phyloP scores from a whole-genome alignment of 1,284 basidiomycete genomes.

The Pterula multifida region DNA sequence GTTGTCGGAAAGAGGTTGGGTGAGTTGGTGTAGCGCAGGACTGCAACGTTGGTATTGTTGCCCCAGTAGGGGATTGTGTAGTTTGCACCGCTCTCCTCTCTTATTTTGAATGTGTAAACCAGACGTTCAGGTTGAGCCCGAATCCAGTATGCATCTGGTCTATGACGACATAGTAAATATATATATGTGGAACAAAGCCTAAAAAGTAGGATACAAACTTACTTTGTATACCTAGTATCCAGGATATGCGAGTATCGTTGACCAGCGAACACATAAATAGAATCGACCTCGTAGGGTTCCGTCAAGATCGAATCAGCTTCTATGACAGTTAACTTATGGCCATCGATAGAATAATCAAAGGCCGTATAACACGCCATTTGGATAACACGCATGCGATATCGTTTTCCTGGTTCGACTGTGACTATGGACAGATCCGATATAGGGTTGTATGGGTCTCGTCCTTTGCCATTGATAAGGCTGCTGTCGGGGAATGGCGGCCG shows the following conservation, averaged over 20 bases:
- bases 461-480: conserved; percentile 11
- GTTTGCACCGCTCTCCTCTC: neutral
- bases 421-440: conserved; percentile 4
- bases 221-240: neutral
- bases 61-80: conserved; percentile 1
- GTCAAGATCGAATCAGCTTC: conserved; percentile 22
- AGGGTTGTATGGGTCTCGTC: conserved; percentile 8
- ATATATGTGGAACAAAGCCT: neutral
- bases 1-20: conserved; percentile 4
- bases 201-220: neutral
- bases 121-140: neutral
- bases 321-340: conserved; percentile 22
- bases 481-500: conserved; percentile 7
- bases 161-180: neutral
- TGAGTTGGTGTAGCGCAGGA: conserved; percentile 19
- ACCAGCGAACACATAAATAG: conserved; percentile 17
- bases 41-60: conserved; percentile 14
- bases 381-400: conserved; percentile 14
- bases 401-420: conserved; percentile 3
- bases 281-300: conserved; percentile 16
- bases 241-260: conserved; percentile 21
- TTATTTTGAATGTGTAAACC: neutral
- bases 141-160: neutral
- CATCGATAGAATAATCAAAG: conserved; percentile 14
- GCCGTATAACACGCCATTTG: conserved; percentile 12